These are phyloP conservation scores for Escovopsis weberi DNA, from an alignment of 2,329 filamentous ascomycete genomes.

Conservation along the genomic window DNA sequence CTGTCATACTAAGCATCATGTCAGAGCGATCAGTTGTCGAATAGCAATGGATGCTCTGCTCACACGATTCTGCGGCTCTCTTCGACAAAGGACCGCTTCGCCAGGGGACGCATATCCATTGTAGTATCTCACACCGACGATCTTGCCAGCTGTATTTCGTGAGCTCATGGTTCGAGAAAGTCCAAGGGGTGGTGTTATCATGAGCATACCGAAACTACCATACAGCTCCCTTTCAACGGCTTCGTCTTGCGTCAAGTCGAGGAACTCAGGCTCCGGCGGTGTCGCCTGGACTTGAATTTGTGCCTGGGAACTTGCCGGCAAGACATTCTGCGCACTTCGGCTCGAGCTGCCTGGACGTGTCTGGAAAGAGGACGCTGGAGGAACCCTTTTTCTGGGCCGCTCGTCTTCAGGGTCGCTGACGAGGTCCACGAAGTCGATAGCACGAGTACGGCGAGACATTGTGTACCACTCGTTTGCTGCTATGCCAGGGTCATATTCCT, in stretches of 20 bases:
- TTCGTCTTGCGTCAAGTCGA: constrained; percentile 32
- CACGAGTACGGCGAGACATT: constrained; percentile 20
- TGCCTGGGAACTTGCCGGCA: background rate
- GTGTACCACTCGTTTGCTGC: background rate
- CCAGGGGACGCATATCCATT: constrained; percentile 44
- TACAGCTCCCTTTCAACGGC: constrained; percentile 30
- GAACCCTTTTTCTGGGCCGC: constrained; percentile 13
- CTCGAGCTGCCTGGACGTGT: constrained; percentile 3
- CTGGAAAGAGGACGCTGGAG: constrained; percentile 4
- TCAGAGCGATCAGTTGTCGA: background rate
- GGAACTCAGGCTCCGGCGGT: constrained; percentile 21
- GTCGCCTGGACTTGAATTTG: background rate
- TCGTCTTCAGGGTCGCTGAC: constrained; percentile 20
- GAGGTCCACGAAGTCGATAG: constrained; percentile 25
- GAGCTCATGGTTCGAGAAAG: background rate
- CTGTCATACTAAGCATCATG: constrained; percentile 37
- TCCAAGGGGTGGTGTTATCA: background rate
- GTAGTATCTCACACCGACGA: constrained; percentile 45
- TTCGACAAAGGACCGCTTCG: constrained; percentile 45
- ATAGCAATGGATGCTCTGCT: background rate
- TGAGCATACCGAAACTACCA: constrained; percentile 26
- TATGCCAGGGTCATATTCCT: too few species aligned
- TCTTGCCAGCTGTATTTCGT: constrained; percentile 25
- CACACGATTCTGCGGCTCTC: constrained; percentile 51
- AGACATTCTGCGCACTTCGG: constrained; percentile 5